Evolutionary conservation across 495 filamentous ascomycete genomes (phyloP).

Genomic region (Neurospora pannonica): DNA sequence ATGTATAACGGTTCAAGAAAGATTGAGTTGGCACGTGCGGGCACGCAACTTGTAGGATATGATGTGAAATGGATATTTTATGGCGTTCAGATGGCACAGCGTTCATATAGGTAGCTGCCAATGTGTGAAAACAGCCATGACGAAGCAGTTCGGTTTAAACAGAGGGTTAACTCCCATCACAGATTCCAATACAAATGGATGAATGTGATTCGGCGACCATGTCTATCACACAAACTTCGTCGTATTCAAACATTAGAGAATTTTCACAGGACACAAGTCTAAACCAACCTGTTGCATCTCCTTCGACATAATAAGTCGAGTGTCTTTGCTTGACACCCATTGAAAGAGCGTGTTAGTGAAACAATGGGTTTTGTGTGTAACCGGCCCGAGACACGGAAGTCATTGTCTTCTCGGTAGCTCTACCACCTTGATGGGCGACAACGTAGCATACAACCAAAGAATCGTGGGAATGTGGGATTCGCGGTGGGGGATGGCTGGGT

Average conservation of each 20-base stretch:
- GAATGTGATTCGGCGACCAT: neutral
- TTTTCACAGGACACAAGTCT: neutral
- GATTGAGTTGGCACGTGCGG: neutral
- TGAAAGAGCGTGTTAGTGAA: neutral
- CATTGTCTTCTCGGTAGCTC: neutral
- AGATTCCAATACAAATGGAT: neutral
- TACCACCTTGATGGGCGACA: neutral
- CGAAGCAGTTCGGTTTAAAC: neutral
- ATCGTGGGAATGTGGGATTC: neutral
- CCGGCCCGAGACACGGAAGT: neutral
- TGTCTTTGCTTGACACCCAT: neutral
- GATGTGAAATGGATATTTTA: neutral
- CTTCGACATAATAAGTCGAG: neutral
- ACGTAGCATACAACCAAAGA: neutral
- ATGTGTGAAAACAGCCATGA: neutral
- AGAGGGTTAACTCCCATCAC: neutral
- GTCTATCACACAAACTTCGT: neutral
- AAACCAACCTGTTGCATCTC: neutral
- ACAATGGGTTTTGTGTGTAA: neutral
- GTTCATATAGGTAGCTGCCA: neutral
- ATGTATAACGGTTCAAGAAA: neutral
- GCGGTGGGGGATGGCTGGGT: neutral
- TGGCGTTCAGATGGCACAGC: neutral
- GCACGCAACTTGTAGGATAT: neutral
- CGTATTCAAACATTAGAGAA: neutral